Evolutionary conservation across 2,329 filamentous ascomycete species (phyloP).

Genomic region (Lasiodiplodia citricola): DNA sequence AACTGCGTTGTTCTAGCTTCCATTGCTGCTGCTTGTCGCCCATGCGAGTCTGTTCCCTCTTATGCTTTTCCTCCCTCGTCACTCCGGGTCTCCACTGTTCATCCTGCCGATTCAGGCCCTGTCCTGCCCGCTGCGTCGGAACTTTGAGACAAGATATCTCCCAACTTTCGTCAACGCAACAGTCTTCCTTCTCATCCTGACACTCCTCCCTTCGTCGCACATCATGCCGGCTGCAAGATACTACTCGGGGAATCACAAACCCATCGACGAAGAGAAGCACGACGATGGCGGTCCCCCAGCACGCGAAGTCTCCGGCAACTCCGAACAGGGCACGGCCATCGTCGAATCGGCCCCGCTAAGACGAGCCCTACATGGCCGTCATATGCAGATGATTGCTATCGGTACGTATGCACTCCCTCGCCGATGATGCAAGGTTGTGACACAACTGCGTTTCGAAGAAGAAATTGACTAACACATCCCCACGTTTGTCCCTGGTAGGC

Average conservation of each 20-base stretch:
- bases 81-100: no score
- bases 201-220: not conserved
- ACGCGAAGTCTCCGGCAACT: not conserved
- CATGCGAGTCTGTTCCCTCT: not conserved
- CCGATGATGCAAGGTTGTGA: not conserved
- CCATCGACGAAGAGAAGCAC: not conserved
- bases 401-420: constrained; percentile 1
- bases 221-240: not conserved
- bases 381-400: constrained; percentile 68
- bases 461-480: not conserved
- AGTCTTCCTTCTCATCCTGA: not conserved
- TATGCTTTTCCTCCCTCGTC: not conserved
- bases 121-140: no score
- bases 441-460: not conserved
- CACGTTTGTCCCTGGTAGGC: constrained; percentile 39
- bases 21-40: not conserved
- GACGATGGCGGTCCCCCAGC: not conserved
- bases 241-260: not conserved
- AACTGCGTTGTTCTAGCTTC: not conserved
- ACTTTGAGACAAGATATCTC: not conserved
- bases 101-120: no score
- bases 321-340: not conserved
- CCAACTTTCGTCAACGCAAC: not conserved
- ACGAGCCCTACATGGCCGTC: constrained; percentile 59
- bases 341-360: constrained; percentile 9